Evolutionary conservation across 768 basidiomycete species (phyloP), one percentile per base, ranked within the genome.

Genomic region (Lactarius akahatsu): DNA sequence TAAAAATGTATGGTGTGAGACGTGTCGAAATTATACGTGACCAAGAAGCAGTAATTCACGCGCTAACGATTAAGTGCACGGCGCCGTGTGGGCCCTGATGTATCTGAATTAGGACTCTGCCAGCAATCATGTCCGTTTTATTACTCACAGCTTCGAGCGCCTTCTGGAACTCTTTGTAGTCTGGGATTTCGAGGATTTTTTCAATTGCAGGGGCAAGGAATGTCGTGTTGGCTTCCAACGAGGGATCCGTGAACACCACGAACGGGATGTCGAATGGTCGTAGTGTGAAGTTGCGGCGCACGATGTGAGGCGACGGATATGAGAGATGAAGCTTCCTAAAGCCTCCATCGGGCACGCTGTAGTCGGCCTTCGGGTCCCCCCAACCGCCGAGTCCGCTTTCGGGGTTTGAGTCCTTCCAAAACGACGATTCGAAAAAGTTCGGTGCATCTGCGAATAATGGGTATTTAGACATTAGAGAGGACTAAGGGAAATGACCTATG

Each of bases 231-330:
- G 73, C 77, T 23, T 67, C 52, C 52, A 66, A 43, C 20, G n/a
- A 11, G 10, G 70, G 72, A 28, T 77, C 64, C 20, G 71, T 64
- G 40, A 72, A 68, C 50, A 71, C 54, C 11, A 61, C 61, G 40
- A 59, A n/a, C 38, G 47, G 38, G 5, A 57, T 13, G 26, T 69
- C 26, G 58, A 62, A 78, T n/a, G 78, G 77, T 61, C 73, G 73
- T 10, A 75, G 73, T 1, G 74, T 76, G 71, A 73, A 79, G 58
- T 74, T 76, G 10, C 78, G 72, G 23, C 78, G 75, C 34, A 78
- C 28, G 30, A 57, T 70, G 68, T 79, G 77, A 38, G 75, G 73
- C 23, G 68, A 68, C 16, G 78, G 78, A 55, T 79, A 79, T 13
- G 77, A 68, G 15, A 75, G 65, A 15, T 65, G 59, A 61, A 75